Percentiles rank a stretch among this genome's conserved stretches.
These are phyloP conservation scores for Populus euphratica DNA, from an alignment of 345 rosid species.

Conservation along the genomic window DNA sequence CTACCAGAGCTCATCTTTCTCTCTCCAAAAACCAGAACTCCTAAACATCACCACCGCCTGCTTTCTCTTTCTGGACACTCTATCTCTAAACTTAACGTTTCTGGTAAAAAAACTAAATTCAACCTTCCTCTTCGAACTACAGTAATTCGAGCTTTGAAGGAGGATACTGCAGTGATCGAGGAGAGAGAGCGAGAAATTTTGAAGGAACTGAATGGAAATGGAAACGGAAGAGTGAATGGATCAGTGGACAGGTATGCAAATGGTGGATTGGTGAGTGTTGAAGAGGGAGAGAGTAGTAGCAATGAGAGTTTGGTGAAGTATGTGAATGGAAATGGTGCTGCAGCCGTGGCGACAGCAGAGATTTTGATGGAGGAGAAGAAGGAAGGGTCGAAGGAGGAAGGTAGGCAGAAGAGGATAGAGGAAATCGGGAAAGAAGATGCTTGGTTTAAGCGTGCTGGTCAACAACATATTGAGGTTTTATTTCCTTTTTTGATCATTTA, in stretches of 20 bases:
- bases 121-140: slow-evolving; percentile 22
- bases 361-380: slow-evolving; percentile 21
- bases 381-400: slow-evolving; percentile 42
- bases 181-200: slow-evolving; percentile 44
- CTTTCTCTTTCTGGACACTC: slow-evolving; percentile 23
- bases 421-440: slow-evolving; percentile 94
- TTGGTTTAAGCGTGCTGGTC: slow-evolving; percentile 66
- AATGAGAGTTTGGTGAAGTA: slow-evolving; percentile 68
- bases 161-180: slow-evolving; percentile 46
- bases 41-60: slow-evolving; percentile 20
- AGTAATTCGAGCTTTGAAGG: slow-evolving; percentile 45
- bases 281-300: slow-evolving; percentile 13
- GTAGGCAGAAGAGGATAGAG: slow-evolving; percentile 82
- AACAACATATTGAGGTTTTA: slow-evolving; percentile 49
- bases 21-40: slow-evolving; percentile 21
- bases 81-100: slow-evolving; percentile 25
- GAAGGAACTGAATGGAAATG: slow-evolving; percentile 37
- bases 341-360: slow-evolving; percentile 17
- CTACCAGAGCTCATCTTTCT: slow-evolving; percentile 45
- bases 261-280: slow-evolving; percentile 19
- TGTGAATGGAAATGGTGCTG: slow-evolving; percentile 44
- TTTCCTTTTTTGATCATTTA: background rate
- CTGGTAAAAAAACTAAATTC: slow-evolving; percentile 9
- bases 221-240: slow-evolving; percentile 37
- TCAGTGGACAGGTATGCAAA: slow-evolving; percentile 22